Percentiles rank a stretch among this genome's conserved stretches.
phyloP scores from a whole-genome alignment of 2,329 filamentous ascomycete genomes.

The Beauveria brongniartii region DNA sequence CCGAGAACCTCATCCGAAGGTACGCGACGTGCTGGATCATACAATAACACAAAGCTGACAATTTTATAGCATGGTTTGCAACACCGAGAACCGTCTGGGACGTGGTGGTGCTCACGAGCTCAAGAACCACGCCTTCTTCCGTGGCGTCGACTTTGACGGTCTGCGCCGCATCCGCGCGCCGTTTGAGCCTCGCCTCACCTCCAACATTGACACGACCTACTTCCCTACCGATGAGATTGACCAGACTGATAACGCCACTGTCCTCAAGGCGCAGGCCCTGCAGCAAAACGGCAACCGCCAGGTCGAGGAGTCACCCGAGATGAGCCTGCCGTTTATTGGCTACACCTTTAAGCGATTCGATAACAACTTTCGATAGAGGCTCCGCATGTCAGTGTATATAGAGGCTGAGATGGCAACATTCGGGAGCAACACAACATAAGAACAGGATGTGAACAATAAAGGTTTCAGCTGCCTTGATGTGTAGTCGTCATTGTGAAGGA shows the following conservation, averaged over 20 bases:
- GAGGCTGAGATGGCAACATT: neutral
- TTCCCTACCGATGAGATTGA: constrained; percentile 99
- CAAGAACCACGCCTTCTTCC: constrained; percentile 93
- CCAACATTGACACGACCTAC: constrained; percentile 93
- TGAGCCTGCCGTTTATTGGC: constrained; percentile 72
- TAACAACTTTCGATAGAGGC: constrained; percentile 53
- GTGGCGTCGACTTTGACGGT: constrained; percentile 89
- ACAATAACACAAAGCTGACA: constrained; percentile 12
- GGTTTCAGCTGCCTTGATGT: neutral
- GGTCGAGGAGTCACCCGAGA: constrained; percentile 77
- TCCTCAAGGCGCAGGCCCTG: constrained; percentile 74
- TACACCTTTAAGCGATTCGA: constrained; percentile 88
- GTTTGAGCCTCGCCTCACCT: constrained; percentile 88
- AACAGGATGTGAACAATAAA: neutral
- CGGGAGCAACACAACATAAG: neutral
- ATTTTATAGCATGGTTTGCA: constrained; percentile 73
- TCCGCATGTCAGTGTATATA: neutral
- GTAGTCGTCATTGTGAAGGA: neutral
- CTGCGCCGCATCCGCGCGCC: constrained; percentile 88
- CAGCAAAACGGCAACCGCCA: constrained; percentile 49
- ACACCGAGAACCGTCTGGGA: constrained; percentile 85
- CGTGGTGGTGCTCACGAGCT: constrained; percentile 82
- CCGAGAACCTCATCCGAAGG: constrained; percentile 88
- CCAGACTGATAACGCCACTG: constrained; percentile 85
- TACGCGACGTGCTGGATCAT: constrained; percentile 34